Conservation (phyloP, 2,329 filamentous ascomycete genomes). For the Aspergillus carbonarius region DNA sequence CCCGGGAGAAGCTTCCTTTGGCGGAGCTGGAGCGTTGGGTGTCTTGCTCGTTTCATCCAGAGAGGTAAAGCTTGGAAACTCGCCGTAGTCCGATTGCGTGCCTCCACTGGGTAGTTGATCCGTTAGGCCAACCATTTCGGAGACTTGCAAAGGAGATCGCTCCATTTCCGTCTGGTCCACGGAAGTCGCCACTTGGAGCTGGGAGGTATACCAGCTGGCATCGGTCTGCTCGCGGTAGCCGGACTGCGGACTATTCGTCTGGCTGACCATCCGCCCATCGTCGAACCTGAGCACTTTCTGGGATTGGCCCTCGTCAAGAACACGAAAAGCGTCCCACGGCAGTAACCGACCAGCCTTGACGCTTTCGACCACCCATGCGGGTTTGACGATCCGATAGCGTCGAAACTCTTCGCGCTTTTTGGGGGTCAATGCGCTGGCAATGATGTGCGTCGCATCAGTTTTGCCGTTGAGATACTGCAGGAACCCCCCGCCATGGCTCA, state of each 20-base stretch:
- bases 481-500: conserved; percentile 90
- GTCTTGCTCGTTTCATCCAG: conserved; percentile 16
- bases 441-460: conserved; percentile 92
- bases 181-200: conserved; percentile 54
- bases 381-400: conserved; percentile 88
- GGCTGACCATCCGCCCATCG: conserved; percentile 64
- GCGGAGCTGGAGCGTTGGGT: background rate
- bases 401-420: conserved; percentile 90
- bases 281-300: conserved; percentile 73
- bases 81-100: conserved; percentile 46
- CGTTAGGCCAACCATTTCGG: background rate
- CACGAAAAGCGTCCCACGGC: conserved; percentile 81
- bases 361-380: conserved; percentile 91
- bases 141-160: background rate
- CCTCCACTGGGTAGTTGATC: conserved; percentile 29
- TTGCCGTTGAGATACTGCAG: conserved; percentile 94
- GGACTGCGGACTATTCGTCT: conserved; percentile 58
- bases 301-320: conserved; percentile 77
- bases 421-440: conserved; percentile 83
- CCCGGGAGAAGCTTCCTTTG: background rate
- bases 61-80: conserved; percentile 36
- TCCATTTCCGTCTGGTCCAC: conserved; percentile 28
- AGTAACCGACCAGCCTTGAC: conserved; percentile 76
- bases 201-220: conserved; percentile 76
- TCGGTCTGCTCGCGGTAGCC: conserved; percentile 81